Evolutionary conservation across 2,329 filamentous ascomycete genomes (phyloP).

Genomic region (Grosmannia clavigera): DNA sequence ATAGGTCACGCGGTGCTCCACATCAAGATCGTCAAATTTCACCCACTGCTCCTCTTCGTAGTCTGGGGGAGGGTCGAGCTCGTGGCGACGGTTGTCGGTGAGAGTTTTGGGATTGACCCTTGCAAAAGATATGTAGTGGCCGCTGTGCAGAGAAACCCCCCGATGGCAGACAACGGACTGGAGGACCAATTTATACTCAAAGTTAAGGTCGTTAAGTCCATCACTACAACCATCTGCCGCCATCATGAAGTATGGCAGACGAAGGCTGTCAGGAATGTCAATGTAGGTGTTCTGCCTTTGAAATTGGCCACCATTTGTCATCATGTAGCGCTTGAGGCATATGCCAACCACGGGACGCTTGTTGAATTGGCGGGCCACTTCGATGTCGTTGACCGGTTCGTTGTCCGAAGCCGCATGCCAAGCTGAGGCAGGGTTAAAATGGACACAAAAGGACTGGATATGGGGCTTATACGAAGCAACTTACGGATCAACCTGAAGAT

Average conservation of each 20-base stretch:
- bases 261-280: conserved; percentile 72
- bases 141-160: conserved; percentile 72
- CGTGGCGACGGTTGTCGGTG: conserved; percentile 46
- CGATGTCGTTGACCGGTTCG: conserved; percentile 52
- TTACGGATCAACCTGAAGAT: conserved; percentile 87
- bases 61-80: conserved; percentile 45
- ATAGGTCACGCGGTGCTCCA: conserved; percentile 55
- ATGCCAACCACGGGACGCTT: conserved; percentile 80
- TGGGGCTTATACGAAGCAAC: conserved; percentile 17
- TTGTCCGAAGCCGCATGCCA: conserved; percentile 61
- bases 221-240: conserved; percentile 59
- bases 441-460: neutral
- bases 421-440: conserved; percentile 33
- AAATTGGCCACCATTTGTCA: conserved; percentile 56
- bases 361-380: conserved; percentile 82
- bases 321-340: conserved; percentile 80
- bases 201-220: conserved; percentile 51
- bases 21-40: conserved; percentile 75
- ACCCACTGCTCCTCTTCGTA: conserved; percentile 74
- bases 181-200: conserved; percentile 86
- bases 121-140: conserved; percentile 82
- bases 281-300: conserved; percentile 69
- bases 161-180: conserved; percentile 90
- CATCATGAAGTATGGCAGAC: conserved; percentile 78
- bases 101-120: conserved; percentile 54